Evolutionary conservation across 495 filamentous ascomycete genomes (phyloP).

Genomic region (Trichoderma parareesei): DNA sequence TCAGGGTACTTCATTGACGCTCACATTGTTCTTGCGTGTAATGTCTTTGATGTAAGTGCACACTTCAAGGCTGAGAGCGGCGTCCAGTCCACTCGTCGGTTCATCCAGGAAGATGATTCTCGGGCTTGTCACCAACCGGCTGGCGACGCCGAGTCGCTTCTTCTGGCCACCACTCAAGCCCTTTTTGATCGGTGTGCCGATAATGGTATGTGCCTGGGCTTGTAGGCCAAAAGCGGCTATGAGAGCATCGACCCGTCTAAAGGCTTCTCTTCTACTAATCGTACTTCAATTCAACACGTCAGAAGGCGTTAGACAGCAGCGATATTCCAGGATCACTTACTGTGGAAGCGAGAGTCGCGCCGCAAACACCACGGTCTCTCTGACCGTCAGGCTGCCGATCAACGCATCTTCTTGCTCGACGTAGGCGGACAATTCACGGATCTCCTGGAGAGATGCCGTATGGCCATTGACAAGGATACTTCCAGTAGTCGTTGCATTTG

Average conservation of each 20-base stretch:
- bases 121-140: constrained; percentile 69
- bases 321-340: constrained; percentile 44
- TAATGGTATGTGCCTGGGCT: constrained; percentile 55
- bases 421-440: constrained; percentile 53
- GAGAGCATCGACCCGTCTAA: constrained; percentile 73
- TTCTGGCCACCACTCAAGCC: constrained; percentile 78
- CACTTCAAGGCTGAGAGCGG: constrained; percentile 73
- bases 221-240: constrained; percentile 74
- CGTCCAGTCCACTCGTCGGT: constrained; percentile 73
- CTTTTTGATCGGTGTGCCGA: constrained; percentile 73
- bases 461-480: constrained; percentile 51
- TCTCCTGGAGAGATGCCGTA: constrained; percentile 24
- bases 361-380: constrained; percentile 69
- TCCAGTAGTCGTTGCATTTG: constrained; percentile 44
- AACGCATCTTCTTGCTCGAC: constrained; percentile 84
- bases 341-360: constrained; percentile 59
- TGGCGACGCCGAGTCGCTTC: constrained; percentile 65
- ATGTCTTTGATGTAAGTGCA: constrained; percentile 68
- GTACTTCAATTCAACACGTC: constrained; percentile 4
- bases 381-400: constrained; percentile 67
- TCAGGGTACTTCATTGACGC: constrained; percentile 13
- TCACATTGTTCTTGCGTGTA: constrained; percentile 56
- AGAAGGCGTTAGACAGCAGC: constrained; percentile 20
- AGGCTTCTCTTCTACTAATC: constrained; percentile 48
- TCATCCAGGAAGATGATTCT: constrained; percentile 77